Base-by-base conservation (phyloP, 176 grass and related monocot species). In the Lolium perenne region DNA sequence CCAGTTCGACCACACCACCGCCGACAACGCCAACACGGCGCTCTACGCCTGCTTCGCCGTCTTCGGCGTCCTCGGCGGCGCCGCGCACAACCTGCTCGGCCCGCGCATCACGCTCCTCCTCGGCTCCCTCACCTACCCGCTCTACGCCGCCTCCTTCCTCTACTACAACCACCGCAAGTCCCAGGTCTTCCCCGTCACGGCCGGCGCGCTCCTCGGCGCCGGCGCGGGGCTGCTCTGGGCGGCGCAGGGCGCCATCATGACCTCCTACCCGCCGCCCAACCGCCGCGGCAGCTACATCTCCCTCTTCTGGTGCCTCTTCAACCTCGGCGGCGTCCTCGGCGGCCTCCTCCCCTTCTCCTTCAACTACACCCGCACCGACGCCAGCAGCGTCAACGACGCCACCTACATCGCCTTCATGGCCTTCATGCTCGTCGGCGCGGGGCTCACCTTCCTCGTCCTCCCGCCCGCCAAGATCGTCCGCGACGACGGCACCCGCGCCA, bases 21-120 rank as follows among this genome's bases (percentile, higher is more conserved):
- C 76, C n/a, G 90, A 92, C 92, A 99, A 99, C 87, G 97, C 97
- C 50, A 94, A 94, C 94, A 99, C 97, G 2, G 97, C 97, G 6
- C 94, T 99, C 26, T 99, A 99, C 90, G 77, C 94, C 12, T 89
- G 88, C 76, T 99, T 99, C 80, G 82, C 97, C 21, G 71, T 99
- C 54, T 95, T 93, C 76, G 97, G 94, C 49, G 0, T 99, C 13
- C 92, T 96, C 2, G 97, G 97, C 78, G 97, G 97, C 32, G 97
- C 26, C 47, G 87, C 86, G 0, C 91, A 94, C 88, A 99, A 99
- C 87, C 82, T 99, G 18, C 92, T 99, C 14, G 97, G 97, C 54
- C 94, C 97, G 13, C 93, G 97, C 23, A 12, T 29, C 4, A 99
- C 97, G 7, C 97, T 96, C 32, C 17, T 96, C 35, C 1, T 80